These are phyloP conservation scores for Ascochyta lentis DNA, from an alignment of 2,329 filamentous ascomycete genomes.

Conservation along the genomic window DNA sequence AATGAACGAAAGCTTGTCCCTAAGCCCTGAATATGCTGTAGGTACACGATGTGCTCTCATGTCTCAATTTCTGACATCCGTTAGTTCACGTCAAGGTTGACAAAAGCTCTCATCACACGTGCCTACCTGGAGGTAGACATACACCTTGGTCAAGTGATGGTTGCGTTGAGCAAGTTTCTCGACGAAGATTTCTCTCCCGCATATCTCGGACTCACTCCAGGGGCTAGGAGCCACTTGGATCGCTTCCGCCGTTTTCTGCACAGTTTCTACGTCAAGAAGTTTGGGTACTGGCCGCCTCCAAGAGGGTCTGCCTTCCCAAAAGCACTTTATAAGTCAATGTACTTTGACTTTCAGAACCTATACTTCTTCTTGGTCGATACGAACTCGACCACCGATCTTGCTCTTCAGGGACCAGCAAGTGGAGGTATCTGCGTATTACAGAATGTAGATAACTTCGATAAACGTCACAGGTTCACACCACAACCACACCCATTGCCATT, in stretches of 20 bases:
- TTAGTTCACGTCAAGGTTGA: conserved; percentile 55
- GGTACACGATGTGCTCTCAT: conserved; percentile 31
- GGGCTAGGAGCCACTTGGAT: conserved; percentile 71
- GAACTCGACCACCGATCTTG: conserved; percentile 57
- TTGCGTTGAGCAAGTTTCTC: conserved; percentile 70
- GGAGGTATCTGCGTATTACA: conserved; percentile 76
- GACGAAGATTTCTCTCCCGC: conserved; percentile 72
- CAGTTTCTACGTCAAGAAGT: conserved; percentile 68
- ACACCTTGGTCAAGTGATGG: conserved; percentile 64
- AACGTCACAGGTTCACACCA: conserved; percentile 63
- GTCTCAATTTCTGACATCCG: conserved; percentile 1
- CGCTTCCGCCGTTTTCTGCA: conserved; percentile 74
- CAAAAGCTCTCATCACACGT: conserved; percentile 69
- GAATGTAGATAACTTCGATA: conserved; percentile 71
- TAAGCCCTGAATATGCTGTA: conserved; percentile 68
- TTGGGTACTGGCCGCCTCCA: conserved; percentile 75
- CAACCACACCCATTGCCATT: conserved; percentile 72
- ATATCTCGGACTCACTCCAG: conserved; percentile 68
- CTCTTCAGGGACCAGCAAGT: conserved; percentile 62
- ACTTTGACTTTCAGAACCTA: conserved; percentile 72
- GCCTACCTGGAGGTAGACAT: conserved; percentile 70
- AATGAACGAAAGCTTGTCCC: conserved; percentile 69
- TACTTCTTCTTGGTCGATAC: conserved; percentile 75
- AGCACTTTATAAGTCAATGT: conserved; percentile 66
- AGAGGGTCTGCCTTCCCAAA: conserved; percentile 62